phyloP scores from a whole-genome alignment of 179 eudicot species.

The Heliamphora pulchella region DNA sequence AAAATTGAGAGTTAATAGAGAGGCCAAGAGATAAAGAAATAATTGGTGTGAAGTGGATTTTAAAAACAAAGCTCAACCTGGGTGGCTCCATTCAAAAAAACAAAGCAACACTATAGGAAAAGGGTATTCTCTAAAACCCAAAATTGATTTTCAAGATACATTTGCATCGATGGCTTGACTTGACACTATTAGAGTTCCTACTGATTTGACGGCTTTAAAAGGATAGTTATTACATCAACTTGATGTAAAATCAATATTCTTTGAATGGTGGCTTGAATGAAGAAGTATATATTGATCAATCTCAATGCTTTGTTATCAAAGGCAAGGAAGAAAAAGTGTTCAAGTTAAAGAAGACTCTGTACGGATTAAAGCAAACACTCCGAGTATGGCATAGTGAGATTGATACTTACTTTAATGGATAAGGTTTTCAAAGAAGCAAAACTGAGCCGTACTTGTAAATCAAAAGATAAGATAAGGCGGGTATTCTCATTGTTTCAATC shows the following conservation, averaged over 20 bases:
- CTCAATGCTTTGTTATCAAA: too few species aligned
- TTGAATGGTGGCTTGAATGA: slow-evolving; percentile 1
- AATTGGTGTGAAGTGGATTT: too few species aligned
- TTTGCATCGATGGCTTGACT: too few species aligned
- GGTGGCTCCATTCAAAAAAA: not conserved
- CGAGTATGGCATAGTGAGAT: too few species aligned
- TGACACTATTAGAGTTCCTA: not conserved
- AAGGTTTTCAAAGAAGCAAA: too few species aligned
- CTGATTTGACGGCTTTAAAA: not conserved
- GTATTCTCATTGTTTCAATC: too few species aligned
- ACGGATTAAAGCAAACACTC: not conserved
- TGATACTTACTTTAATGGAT: too few species aligned
- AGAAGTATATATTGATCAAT: too few species aligned
- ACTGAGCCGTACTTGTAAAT: too few species aligned
- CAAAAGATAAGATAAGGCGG: too few species aligned
- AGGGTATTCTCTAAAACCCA: slow-evolving; percentile 7
- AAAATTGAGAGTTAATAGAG: slow-evolving; percentile 9
- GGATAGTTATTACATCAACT: not conserved
- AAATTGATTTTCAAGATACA: not conserved
- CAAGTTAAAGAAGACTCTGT: not conserved
- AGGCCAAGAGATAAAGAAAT: too few species aligned
- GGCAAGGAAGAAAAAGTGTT: too few species aligned
- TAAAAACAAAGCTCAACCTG: not conserved
- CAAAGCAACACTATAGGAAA: slow-evolving; percentile 4
- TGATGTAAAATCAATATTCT: not conserved